Evolutionary conservation across 768 basidiomycete species (phyloP).

Genomic region (Cystofilobasidium ferigula): DNA sequence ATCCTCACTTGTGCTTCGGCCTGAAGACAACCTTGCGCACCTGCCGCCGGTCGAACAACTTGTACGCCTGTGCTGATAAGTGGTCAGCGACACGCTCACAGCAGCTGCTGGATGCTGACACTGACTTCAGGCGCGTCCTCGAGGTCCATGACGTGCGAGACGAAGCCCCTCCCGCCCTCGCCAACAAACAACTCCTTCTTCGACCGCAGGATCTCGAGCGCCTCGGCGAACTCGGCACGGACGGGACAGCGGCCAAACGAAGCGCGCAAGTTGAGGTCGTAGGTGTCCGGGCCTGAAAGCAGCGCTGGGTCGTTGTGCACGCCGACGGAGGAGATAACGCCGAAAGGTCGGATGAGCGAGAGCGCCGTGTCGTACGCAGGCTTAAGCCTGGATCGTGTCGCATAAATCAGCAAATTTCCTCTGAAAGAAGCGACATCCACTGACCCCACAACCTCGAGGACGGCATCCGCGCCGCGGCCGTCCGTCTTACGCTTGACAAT

Average conservation of each 20-base stretch:
- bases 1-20: neutral
- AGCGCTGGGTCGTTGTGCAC: constrained; percentile 10
- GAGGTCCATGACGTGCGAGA: constrained; percentile 10
- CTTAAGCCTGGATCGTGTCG: constrained; percentile 27
- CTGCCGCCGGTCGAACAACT: constrained; percentile 8
- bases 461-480: constrained; percentile 37
- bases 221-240: constrained; percentile 61
- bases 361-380: constrained; percentile 56
- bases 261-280: constrained; percentile 66
- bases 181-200: constrained; percentile 54
- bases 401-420: too few relatives aligned
- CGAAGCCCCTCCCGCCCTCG: constrained; percentile 10
- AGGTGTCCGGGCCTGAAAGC: constrained; percentile 41
- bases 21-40: constrained; percentile 22
- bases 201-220: constrained; percentile 56
- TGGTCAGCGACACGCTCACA: neutral
- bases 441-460: constrained; percentile 38
- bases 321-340: constrained; percentile 59
- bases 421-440: neutral
- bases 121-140: constrained; percentile 2
- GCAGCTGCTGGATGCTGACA: neutral
- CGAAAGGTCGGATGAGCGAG: constrained; percentile 62
- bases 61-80: neutral
- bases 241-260: constrained; percentile 76
- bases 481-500: constrained; percentile 26